phyloP scores from a whole-genome alignment of 768 basidiomycete genomes.

The Phlebiopsis gigantea region DNA sequence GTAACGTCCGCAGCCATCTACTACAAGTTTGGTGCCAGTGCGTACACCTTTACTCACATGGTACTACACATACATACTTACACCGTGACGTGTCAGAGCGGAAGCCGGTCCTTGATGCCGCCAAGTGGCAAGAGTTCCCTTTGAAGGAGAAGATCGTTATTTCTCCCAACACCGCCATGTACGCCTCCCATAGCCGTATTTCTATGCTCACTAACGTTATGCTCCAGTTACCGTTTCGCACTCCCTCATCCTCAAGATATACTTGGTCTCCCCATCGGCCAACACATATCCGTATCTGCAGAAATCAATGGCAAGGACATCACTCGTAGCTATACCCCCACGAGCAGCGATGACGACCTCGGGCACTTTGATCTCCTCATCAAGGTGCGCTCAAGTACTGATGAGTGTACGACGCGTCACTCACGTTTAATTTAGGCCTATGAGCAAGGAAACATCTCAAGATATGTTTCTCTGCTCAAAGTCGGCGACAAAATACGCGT shows the following conservation, averaged over 20 bases:
- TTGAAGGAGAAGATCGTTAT: slow-evolving; percentile 76
- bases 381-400: slow-evolving; percentile 54
- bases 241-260: slow-evolving; percentile 69
- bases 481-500: slow-evolving; percentile 85
- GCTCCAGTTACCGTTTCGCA: slow-evolving; percentile 84
- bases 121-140: slow-evolving; percentile 77
- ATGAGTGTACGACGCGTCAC: neutral
- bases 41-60: slow-evolving; percentile 1
- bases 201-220: too few relatives aligned
- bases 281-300: slow-evolving; percentile 91
- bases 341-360: slow-evolving; percentile 85
- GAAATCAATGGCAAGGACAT: slow-evolving; percentile 90
- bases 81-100: slow-evolving; percentile 39
- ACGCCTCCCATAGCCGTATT: slow-evolving; percentile 27
- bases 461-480: slow-evolving; percentile 73
- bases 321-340: slow-evolving; percentile 92
- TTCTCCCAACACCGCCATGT: slow-evolving; percentile 97
- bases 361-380: slow-evolving; percentile 96
- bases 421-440: slow-evolving; percentile 58
- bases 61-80: slow-evolving; percentile 5
- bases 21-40: slow-evolving; percentile 33
- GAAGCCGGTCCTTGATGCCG: slow-evolving; percentile 68
- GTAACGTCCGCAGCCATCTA: slow-evolving; percentile 47
- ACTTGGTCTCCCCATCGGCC: slow-evolving; percentile 92
- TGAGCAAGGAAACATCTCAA: slow-evolving; percentile 96